Conservation (phyloP, 345 rosid species). For the Populus tremula region DNA sequence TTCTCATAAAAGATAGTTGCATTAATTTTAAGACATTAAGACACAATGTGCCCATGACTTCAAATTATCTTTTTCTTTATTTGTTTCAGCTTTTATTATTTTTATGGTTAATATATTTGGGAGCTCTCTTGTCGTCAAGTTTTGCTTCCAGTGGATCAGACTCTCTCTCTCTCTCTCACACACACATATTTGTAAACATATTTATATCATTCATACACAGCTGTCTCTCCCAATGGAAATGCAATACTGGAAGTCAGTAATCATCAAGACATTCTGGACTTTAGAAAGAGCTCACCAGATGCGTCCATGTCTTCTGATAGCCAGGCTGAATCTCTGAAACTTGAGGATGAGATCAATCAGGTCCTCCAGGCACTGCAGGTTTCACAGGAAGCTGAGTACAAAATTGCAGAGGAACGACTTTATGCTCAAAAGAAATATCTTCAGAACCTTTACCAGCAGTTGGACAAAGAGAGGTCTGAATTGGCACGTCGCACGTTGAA, state of each 20-base stretch:
- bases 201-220: slow-evolving; percentile 26
- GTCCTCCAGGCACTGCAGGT: slow-evolving; percentile 52
- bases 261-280: slow-evolving; percentile 28
- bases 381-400: slow-evolving; percentile 63
- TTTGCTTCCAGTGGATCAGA: too few relatives aligned
- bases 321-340: slow-evolving; percentile 45
- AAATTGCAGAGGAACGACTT: slow-evolving; percentile 59
- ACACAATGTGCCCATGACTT: too few relatives aligned
- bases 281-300: slow-evolving; percentile 17
- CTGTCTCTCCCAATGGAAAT: slow-evolving; percentile 32
- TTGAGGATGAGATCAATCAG: slow-evolving; percentile 58
- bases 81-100: too few relatives aligned
- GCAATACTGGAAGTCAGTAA: slow-evolving; percentile 24
- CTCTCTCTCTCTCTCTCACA: background rate
- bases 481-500: slow-evolving; percentile 28
- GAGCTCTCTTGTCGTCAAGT: too few relatives aligned
- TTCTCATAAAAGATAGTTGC: too few relatives aligned
- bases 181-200: background rate
- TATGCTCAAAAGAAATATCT: slow-evolving; percentile 58
- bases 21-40: too few relatives aligned
- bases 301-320: slow-evolving; percentile 39
- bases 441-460: slow-evolving; percentile 51
- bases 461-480: slow-evolving; percentile 63
- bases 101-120: too few relatives aligned
- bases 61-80: too few relatives aligned